phyloP scores from a whole-genome alignment of 345 rosid genomes.

The Pseudoturritis turrita region DNA sequence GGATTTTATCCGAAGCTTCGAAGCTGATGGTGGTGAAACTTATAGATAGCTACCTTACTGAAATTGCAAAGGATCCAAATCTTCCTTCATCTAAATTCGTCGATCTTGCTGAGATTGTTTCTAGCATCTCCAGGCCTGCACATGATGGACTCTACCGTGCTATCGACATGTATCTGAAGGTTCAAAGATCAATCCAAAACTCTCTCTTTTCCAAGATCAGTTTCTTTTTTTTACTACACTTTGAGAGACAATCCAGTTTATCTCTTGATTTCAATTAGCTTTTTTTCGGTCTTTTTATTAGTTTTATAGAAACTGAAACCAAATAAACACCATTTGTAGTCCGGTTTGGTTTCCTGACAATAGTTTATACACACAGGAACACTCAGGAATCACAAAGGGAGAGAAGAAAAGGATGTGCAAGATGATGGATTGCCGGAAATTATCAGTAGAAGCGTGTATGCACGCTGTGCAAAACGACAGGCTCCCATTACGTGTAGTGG shows the following conservation, averaged over 20 bases:
- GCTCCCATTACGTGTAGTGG: constrained; percentile 74
- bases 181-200: constrained; percentile 9
- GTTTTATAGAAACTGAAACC: background rate
- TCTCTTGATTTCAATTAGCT: background rate
- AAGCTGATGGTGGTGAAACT: constrained; percentile 82
- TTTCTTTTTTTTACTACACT: background rate
- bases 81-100: constrained; percentile 52
- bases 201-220: background rate
- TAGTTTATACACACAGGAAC: constrained; percentile 47
- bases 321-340: background rate
- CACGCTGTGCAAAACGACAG: constrained; percentile 86
- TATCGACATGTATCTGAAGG: constrained; percentile 78
- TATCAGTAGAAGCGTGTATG: constrained; percentile 77
- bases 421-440: constrained; percentile 85
- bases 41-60: constrained; percentile 72
- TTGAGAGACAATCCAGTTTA: background rate
- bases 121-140: constrained; percentile 59
- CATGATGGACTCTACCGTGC: constrained; percentile 87
- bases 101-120: constrained; percentile 63
- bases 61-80: constrained; percentile 68
- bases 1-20: constrained; percentile 75
- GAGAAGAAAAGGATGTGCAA: constrained; percentile 85
- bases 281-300: background rate
- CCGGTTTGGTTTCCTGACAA: background rate
- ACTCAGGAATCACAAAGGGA: constrained; percentile 62